Conservation (phyloP, 257 asterid species). For the Nicotiana sylvestris region DNA sequence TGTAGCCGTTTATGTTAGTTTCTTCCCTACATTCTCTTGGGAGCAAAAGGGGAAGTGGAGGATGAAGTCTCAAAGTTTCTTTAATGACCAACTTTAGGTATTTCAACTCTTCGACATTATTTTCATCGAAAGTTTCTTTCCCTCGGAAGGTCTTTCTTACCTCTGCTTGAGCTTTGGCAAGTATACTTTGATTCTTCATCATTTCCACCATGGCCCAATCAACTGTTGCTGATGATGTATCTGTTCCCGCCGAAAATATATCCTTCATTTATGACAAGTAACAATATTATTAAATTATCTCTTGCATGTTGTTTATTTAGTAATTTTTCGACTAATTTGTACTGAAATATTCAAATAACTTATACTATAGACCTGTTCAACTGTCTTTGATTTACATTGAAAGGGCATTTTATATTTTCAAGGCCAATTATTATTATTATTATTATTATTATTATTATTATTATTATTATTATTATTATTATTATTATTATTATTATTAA, state of each 20-base stretch:
- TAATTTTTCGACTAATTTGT: too few species aligned
- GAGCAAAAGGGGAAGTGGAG: background rate
- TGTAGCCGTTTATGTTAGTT: background rate
- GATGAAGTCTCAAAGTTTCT: slow-evolving; percentile 19
- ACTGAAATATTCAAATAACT: too few species aligned
- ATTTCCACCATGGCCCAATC: slow-evolving; percentile 18
- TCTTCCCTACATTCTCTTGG: slow-evolving; percentile 14
- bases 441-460: too few species aligned
- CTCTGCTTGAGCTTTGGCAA: slow-evolving; percentile 14
- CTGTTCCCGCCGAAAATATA: slow-evolving; percentile 14
- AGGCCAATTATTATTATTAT: background rate
- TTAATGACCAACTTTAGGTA: slow-evolving; percentile 12
- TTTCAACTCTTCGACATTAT: background rate
- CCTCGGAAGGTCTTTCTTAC: background rate
- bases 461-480: too few species aligned
- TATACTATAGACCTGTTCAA: background rate
- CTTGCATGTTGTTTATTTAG: too few species aligned
- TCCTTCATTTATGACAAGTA: background rate
- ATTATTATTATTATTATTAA: too few species aligned
- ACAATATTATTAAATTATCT: background rate
- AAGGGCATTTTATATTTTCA: background rate
- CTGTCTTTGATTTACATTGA: background rate
- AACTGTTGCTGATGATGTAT: slow-evolving; percentile 13
- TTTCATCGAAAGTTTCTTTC: background rate
- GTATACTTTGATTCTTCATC: slow-evolving; percentile 3